Conservation (phyloP, 805 yeast species). For the Saturnispora zaruensis region DNA sequence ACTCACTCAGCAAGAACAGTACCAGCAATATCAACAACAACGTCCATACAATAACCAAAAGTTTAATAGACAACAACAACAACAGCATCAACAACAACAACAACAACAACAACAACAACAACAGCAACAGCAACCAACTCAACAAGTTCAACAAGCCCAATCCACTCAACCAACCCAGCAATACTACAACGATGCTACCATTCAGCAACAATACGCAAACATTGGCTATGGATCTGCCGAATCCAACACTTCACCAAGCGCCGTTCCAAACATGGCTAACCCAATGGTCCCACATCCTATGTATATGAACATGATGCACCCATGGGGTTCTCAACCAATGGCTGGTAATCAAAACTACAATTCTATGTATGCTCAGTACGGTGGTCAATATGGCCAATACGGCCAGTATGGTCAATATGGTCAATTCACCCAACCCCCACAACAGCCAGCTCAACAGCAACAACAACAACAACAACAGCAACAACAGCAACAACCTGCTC, state of each 20-base stretch:
- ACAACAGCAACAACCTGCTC: constrained; percentile 18
- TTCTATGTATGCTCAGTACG: constrained; percentile 15
- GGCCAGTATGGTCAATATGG: not conserved
- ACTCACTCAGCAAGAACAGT: constrained; percentile 18
- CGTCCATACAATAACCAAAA: constrained; percentile 6
- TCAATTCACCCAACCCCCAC: constrained; percentile 3
- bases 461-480: constrained; percentile 18
- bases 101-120: constrained; percentile 11
- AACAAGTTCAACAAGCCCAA: constrained; percentile 18
- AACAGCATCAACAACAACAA: constrained; percentile 13
- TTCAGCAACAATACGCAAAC: constrained; percentile 7
- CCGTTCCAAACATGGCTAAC: constrained; percentile 5
- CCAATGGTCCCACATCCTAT: constrained; percentile 10
- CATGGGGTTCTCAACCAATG: constrained; percentile 7
- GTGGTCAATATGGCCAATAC: constrained; percentile 6
- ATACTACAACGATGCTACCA: constrained; percentile 8
- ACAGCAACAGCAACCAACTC: constrained; percentile 9
- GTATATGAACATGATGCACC: constrained; percentile 10
- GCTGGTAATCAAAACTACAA: constrained; percentile 3
- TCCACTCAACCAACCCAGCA: constrained; percentile 18
- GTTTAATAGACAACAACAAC: constrained; percentile 13
- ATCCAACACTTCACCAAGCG: not conserved
- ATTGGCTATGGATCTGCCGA: not conserved
- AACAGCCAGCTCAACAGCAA: constrained; percentile 13
- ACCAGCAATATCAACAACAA: constrained; percentile 28